Base-by-base conservation (phyloP, 495 filamentous ascomycete species). In the Podospora fimiseda region DNA sequence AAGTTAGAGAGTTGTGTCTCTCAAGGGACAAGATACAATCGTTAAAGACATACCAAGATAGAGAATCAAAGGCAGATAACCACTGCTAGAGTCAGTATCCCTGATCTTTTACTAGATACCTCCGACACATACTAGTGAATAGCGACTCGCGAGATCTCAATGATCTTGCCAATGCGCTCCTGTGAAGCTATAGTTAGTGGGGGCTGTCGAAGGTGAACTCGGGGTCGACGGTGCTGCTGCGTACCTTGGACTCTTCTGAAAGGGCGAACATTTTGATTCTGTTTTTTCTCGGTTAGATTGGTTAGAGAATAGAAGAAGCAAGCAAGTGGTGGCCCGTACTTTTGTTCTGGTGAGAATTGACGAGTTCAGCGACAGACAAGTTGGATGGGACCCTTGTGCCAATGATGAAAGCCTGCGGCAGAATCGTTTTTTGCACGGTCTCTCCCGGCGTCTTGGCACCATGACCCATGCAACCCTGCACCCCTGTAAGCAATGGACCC, bases 131-230 rank as follows among this genome's bases (percentile, higher is more conserved):
- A 95, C 91, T 97, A 98, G 76, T 98, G 93, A 66, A 98, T 87
- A n/a, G 89, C 89, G 58, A 97, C 83, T 54, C 92, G 82, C 49
- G 90, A 94, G 67, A 96, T 75, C 68, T 98, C 93, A 63, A 98
- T 89, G 67, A 96, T 77, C 74, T 88, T 90, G 62, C 89, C 82
- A 71, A 97, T 95, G 74, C 93, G 88, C 81, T 98, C 93, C 93
- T 96, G 56, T 63, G 36, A 6, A 1, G 18, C 33, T 1, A 19
- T 13, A 30, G 40, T 60, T 42, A 62, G 47, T 41, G 22, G 18
- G 11, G 24, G 36, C 13, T 16, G 18, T 15, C 15, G 37, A 23
- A 14, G 27, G 2, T 15, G 20, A 1, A 1, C n/a, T 20, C 9
- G 15, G 2, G 1, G 13, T 5, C 5, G 27, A 33, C 33, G 20